Evolutionary conservation across 257 asterid species (phyloP).

Genomic region (Solanum rostratum): DNA sequence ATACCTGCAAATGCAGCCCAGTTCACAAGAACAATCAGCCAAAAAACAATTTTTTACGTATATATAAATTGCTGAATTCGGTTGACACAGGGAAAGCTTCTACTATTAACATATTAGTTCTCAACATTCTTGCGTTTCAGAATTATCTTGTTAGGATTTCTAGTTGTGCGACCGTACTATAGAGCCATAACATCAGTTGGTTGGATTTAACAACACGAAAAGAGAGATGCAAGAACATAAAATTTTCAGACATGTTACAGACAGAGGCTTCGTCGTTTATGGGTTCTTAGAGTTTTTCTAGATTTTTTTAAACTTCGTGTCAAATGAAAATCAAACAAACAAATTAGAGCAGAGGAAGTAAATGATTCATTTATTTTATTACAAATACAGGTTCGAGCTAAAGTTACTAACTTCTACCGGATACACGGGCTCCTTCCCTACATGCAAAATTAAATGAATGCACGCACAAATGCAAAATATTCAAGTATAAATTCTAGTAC

Average conservation of each 20-base stretch:
- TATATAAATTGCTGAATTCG: not conserved
- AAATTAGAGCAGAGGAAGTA: too few species aligned
- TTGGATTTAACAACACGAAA: not conserved
- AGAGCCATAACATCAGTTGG: not conserved
- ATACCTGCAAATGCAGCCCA: slow-evolving; percentile 40
- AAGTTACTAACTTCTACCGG: not conserved
- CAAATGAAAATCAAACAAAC: fast-evolving
- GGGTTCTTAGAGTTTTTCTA: too few species aligned
- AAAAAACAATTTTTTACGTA: not conserved
- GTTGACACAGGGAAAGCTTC: not conserved
- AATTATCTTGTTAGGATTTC: not conserved
- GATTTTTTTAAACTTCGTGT: not conserved
- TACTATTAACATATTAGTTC: too few species aligned
- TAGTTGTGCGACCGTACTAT: not conserved
- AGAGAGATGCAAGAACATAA: not conserved
- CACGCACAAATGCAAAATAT: not conserved
- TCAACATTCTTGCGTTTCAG: not conserved
- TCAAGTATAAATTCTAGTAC: not conserved
- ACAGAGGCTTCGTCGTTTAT: too few species aligned
- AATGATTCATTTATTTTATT: too few species aligned
- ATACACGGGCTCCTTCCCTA: too few species aligned
- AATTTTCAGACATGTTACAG: not conserved
- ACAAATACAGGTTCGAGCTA: not conserved
- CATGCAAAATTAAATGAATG: not conserved
- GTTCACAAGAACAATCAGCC: not conserved